Evolutionary conservation across 2,329 filamentous ascomycete genomes (phyloP), one percentile per base, ranked within the genome.

Genomic region (Penicillium sumatraense): DNA sequence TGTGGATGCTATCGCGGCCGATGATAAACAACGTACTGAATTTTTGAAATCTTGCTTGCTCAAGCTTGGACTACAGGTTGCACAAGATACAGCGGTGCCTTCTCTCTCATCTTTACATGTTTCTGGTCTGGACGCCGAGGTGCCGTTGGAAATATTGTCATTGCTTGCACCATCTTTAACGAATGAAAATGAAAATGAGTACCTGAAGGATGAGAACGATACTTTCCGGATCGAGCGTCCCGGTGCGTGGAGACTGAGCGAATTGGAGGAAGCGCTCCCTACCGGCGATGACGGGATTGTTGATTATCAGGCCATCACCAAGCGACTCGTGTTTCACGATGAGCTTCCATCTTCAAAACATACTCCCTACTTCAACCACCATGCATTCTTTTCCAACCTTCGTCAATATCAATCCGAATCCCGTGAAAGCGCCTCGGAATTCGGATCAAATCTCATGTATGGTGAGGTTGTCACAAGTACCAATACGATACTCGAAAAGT

Each of bases 381-480:
- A 87, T 53, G 80, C 87, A 1, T 98, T 87, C 73, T 98, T 88
- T 71, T 79, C 84, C 4, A 88, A 89, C 56, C 80, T 98, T 9
- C 75, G 79, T 21, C 77, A 84, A 23, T 96, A 92, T 68, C 86
- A 89, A 49, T 71, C 74, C 11, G 81, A 83, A 45, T 80, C 83
- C 1, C 73, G 75, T 27, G 82, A 85, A 42, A 82, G 86, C 0
- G 78, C 83, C 6, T 73, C 72, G 3, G 77, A 84, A 21, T 98
- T 96, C 80, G 95, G 95, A 4, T 84, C 87, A 48, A 78, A 84
- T 48, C 74, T 99, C 3, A 79, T 98, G 60, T 98, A 98, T 68
- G 93, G 89, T 50, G 91, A 97, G 72, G 91, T 96, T 6, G 82
- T 97, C 14, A 97, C 93, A 2, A 96, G 91, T 71, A 99, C 95